A percentile compares a stretch with the other conserved stretches of the same genome.
These are phyloP conservation scores for Phytophthora colocasiae DNA, from an alignment of 352 stramenopile genomes.

Conservation along the genomic window DNA sequence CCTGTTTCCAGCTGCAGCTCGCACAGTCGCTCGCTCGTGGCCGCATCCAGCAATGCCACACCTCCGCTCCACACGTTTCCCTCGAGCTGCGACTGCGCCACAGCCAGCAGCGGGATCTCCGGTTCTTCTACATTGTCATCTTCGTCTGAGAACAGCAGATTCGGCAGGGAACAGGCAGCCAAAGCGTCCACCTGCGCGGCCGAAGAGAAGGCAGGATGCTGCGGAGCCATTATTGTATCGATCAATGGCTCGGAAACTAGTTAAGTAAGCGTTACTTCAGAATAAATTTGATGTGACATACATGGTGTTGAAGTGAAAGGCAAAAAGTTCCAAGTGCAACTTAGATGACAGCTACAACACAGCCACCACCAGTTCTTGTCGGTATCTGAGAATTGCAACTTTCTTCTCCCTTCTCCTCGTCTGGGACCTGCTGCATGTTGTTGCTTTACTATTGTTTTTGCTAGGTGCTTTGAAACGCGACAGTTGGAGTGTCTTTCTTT, in stretches of 20 bases:
- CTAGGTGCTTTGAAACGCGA: conserved; percentile 6
- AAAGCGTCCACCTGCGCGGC: conserved; percentile 57
- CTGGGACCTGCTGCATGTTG: not conserved
- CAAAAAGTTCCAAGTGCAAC: conserved; percentile 1
- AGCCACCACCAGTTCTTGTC: no score
- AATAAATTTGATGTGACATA: conserved; percentile 11
- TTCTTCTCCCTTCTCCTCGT: conserved; percentile 38
- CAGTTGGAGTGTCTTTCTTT: conserved; percentile 11
- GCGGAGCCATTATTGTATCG: conserved; percentile 12
- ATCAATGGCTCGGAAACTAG: conserved; percentile 3
- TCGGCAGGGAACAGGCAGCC: conserved; percentile 38
- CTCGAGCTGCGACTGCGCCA: conserved; percentile 76
- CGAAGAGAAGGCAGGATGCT: conserved; percentile 35
- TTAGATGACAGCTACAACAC: no score
- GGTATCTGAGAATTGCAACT: not conserved
- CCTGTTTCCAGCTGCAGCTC: conserved; percentile 53
- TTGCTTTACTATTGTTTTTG: not conserved
- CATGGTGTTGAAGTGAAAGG: conserved; percentile 30
- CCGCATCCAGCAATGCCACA: conserved; percentile 58
- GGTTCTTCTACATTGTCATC: conserved; percentile 29
- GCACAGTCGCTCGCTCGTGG: conserved; percentile 50
- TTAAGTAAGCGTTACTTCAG: not conserved
- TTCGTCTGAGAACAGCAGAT: conserved; percentile 30
- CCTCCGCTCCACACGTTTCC: conserved; percentile 79
- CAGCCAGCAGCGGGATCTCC: conserved; percentile 55